Percentiles rank a stretch among this genome's conserved stretches.
These are phyloP conservation scores for Farysia itapuensis DNA, from an alignment of 1,284 basidiomycete species.

Conservation along the genomic window DNA sequence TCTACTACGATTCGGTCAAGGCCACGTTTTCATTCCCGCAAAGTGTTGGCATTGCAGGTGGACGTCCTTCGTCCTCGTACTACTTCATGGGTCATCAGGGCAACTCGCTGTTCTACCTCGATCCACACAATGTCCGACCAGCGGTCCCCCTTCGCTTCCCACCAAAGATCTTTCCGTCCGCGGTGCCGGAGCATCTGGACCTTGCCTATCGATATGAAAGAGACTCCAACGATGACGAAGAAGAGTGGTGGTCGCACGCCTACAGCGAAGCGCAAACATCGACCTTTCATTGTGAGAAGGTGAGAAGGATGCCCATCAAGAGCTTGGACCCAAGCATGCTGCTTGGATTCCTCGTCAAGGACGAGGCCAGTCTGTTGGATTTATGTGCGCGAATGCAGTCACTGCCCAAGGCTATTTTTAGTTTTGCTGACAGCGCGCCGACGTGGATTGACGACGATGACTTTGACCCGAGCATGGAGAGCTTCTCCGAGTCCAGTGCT, in stretches of 20 bases:
- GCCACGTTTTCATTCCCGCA: constrained; percentile 88
- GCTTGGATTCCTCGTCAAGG: constrained; percentile 81
- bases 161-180: constrained; percentile 59
- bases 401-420: constrained; percentile 56
- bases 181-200: constrained; percentile 13
- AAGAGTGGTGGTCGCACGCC: constrained; percentile 67
- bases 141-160: constrained; percentile 74
- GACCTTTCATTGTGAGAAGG: constrained; percentile 90
- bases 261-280: constrained; percentile 71
- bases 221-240: constrained; percentile 16
- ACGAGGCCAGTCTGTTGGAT: constrained; percentile 81
- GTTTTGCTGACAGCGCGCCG: constrained; percentile 72
- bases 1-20: constrained; percentile 92
- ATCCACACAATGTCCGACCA: constrained; percentile 86
- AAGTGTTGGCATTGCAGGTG: constrained; percentile 92
- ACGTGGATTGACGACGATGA: constrained; percentile 78
- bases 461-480: constrained; percentile 70
- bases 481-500: constrained; percentile 41
- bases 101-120: constrained; percentile 75
- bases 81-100: constrained; percentile 94
- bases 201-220: constrained; percentile 6
- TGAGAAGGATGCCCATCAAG: constrained; percentile 86
- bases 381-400: constrained; percentile 67
- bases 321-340: constrained; percentile 97
- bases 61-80: constrained; percentile 90